Percentiles rank a stretch among this genome's conserved stretches.
Evolutionary conservation across 108 stramenopile species (phyloP).

Genomic region (Seminavis robusta): DNA sequence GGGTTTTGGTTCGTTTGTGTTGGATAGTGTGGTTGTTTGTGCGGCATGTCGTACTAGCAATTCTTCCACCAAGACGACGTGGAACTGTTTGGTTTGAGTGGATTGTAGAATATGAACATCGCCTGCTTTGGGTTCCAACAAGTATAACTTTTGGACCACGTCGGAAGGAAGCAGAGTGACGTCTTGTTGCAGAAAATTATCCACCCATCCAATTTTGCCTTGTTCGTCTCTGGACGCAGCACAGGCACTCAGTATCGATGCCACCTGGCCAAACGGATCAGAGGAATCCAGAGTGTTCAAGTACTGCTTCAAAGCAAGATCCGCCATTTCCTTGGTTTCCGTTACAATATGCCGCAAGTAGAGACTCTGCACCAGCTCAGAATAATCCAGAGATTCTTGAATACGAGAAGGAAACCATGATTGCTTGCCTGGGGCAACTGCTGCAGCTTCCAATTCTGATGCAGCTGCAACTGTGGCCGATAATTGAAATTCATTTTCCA

Average conservation of each 20-base stretch:
- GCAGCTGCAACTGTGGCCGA: too few species aligned
- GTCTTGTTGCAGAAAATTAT: slow-evolving; percentile 22
- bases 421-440: too few species aligned
- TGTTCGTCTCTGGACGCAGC: slow-evolving; percentile 29
- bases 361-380: slow-evolving; percentile 6
- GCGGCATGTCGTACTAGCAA: slow-evolving; percentile 29
- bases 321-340: slow-evolving; percentile 61
- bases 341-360: slow-evolving; percentile 55
- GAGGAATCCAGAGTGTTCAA: slow-evolving; percentile 16
- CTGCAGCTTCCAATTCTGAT: too few species aligned
- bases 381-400: slow-evolving; percentile 33
- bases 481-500: too few species aligned
- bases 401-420: slow-evolving; percentile 39
- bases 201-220: slow-evolving; percentile 59
- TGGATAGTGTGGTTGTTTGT: not conserved
- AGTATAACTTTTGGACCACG: slow-evolving; percentile 43
- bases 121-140: slow-evolving; percentile 55
- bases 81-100: slow-evolving; percentile 25
- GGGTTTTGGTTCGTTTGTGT: not conserved
- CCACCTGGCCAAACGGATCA: slow-evolving; percentile 55
- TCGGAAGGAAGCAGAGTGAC: slow-evolving; percentile 29
- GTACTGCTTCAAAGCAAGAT: slow-evolving; percentile 46
- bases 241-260: slow-evolving; percentile 34
- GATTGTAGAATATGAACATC: slow-evolving; percentile 55
- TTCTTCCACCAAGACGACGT: slow-evolving; percentile 72